phyloP scores from a whole-genome alignment of 169 alveolate genomes.

The Plasmodium berghei region DNA sequence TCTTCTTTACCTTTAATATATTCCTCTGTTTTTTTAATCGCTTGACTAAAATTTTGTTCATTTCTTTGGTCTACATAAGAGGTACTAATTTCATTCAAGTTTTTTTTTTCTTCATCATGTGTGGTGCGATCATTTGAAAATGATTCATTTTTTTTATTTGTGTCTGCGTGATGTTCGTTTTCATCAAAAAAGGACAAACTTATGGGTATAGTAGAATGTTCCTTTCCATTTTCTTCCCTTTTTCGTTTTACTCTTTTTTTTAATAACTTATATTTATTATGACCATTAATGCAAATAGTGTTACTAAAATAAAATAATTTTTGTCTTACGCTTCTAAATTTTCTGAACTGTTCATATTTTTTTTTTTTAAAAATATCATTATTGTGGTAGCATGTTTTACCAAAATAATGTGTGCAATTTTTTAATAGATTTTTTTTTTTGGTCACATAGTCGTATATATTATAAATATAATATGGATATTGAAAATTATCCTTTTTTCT shows the following conservation, averaged over 20 bases:
- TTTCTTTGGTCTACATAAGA: not conserved
- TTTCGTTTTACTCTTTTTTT: not conserved
- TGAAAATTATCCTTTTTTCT: not conserved
- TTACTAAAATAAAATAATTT: not conserved
- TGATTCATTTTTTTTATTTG: not conserved
- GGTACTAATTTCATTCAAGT: not conserved
- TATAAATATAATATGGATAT: constrained; percentile 7
- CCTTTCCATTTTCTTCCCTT: not conserved
- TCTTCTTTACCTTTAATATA: constrained; percentile 72
- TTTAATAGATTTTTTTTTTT: constrained; percentile 4
- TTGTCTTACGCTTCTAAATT: not conserved
- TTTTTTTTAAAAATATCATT: not conserved
- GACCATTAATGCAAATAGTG: not conserved
- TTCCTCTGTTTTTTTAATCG: constrained; percentile 34
- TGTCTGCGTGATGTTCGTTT: not conserved
- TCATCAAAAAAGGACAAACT: not conserved
- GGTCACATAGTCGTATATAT: not conserved
- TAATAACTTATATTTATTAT: not conserved
- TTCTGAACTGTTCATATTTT: not conserved
- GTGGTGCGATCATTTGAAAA: not conserved
- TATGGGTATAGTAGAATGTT: too few relatives aligned
- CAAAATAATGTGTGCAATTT: constrained; percentile 1
- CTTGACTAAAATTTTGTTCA: constrained; percentile 22
- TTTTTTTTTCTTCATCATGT: not conserved
- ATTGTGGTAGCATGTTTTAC: not conserved